phyloP scores from a whole-genome alignment of 2,329 filamentous ascomycete species.

The Pseudocercospora fijiensis region DNA sequence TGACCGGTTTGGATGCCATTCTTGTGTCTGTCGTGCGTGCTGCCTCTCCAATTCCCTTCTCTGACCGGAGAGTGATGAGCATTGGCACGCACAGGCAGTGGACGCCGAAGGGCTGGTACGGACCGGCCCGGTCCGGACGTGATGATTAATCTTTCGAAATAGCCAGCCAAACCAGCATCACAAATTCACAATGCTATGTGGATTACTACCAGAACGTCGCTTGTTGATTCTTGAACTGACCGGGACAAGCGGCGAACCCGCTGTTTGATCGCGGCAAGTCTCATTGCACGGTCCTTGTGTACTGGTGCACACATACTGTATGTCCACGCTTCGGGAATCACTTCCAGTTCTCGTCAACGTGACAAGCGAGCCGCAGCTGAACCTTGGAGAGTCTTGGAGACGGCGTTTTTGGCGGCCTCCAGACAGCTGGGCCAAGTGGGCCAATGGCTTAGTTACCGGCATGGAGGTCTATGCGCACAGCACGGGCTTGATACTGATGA shows the following conservation, averaged over 20 bases:
- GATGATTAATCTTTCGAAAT: background rate
- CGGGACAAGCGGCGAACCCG: background rate
- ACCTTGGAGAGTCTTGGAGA: background rate
- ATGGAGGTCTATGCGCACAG: background rate
- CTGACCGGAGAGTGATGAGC: background rate
- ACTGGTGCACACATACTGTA: background rate
- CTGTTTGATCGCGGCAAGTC: too few species aligned
- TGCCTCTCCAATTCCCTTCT: background rate
- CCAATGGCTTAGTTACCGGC: background rate
- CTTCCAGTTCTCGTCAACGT: background rate
- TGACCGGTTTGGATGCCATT: slow-evolving; percentile 49
- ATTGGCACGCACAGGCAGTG: too few species aligned
- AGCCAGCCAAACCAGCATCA: background rate
- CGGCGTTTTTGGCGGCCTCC: slow-evolving; percentile 8
- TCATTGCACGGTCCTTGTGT: background rate
- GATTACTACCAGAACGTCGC: background rate
- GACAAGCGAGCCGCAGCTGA: background rate
- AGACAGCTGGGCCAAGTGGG: slow-evolving; percentile 4
- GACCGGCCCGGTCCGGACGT: background rate
- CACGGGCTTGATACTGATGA: background rate
- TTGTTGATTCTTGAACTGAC: background rate
- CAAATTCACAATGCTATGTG: background rate
- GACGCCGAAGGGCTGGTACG: background rate
- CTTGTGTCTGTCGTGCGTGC: background rate
- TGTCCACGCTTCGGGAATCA: background rate